These are phyloP conservation scores for Rubroshorea leprosula DNA, from an alignment of 345 rosid species.

Conservation along the genomic window DNA sequence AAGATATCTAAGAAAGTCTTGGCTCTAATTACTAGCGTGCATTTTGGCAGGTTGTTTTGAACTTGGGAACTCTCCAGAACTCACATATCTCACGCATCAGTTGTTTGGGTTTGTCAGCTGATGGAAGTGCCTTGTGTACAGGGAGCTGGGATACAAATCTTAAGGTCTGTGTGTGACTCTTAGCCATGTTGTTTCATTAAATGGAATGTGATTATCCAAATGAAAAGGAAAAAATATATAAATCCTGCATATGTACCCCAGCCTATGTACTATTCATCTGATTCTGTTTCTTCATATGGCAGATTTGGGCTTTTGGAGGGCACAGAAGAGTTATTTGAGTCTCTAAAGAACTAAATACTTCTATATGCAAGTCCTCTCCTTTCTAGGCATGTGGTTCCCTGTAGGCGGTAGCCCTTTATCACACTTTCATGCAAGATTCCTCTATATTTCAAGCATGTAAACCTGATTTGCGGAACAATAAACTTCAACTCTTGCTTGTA, in stretches of 20 bases:
- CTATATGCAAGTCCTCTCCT: too few species aligned
- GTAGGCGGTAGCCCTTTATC: neutral
- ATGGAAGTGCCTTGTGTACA: conserved; percentile 99
- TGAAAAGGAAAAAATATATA: too few species aligned
- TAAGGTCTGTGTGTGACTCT: conserved; percentile 45
- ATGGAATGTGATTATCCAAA: too few species aligned
- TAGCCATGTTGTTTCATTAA: neutral
- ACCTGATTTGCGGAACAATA: too few species aligned
- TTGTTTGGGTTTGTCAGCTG: conserved; percentile 91
- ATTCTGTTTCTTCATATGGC: conserved; percentile 4
- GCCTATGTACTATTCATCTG: neutral
- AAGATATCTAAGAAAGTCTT: neutral
- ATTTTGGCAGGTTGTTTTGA: conserved; percentile 61
- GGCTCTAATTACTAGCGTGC: conserved; percentile 9
- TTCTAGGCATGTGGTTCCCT: too few species aligned
- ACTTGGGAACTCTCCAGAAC: conserved; percentile 70
- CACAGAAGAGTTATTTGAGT: conserved; percentile 56
- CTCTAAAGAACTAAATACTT: neutral
- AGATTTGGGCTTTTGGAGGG: conserved; percentile 99
- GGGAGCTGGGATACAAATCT: conserved; percentile 98
- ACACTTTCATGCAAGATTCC: neutral
- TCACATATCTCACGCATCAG: conserved; percentile 68
- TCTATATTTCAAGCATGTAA: too few species aligned
- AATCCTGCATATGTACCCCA: neutral
- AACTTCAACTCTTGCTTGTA: too few species aligned